Evolutionary conservation across 805 yeast species (phyloP).

Genomic region (Wickerhamomyces chambardii): DNA sequence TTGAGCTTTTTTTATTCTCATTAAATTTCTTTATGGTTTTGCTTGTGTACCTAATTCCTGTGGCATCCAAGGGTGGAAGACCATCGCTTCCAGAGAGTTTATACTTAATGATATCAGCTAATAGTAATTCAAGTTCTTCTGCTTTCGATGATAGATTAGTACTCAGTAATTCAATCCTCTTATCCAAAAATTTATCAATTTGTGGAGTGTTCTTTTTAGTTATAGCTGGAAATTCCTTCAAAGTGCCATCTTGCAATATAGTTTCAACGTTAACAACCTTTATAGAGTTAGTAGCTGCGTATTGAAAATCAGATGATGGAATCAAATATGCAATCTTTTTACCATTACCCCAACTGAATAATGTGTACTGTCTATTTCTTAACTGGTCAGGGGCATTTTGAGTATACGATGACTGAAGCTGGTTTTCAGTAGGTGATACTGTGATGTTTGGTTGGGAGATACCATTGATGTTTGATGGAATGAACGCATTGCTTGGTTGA

Average conservation of each 20-base stretch:
- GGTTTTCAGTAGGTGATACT: no score
- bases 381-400: slow-evolving; percentile 54
- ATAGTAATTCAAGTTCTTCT: slow-evolving; percentile 67
- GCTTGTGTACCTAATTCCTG: no score
- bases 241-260: slow-evolving; percentile 21
- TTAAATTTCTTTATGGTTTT: slow-evolving; percentile 11
- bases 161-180: slow-evolving; percentile 5
- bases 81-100: slow-evolving; percentile 6
- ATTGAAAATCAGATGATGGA: slow-evolving; percentile 25
- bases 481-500: slow-evolving; percentile 6
- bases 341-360: slow-evolving; percentile 57
- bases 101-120: slow-evolving; percentile 23
- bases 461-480: neutral
- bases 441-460: slow-evolving; percentile 1
- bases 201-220: slow-evolving; percentile 18
- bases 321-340: slow-evolving; percentile 33
- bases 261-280: slow-evolving; percentile 25
- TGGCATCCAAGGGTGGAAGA: no score
- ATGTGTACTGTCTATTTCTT: slow-evolving; percentile 59
- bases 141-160: slow-evolving; percentile 26
- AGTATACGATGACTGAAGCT: no score
- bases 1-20: slow-evolving; percentile 22
- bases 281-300: slow-evolving; percentile 26
- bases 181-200: slow-evolving; percentile 17
- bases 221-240: slow-evolving; percentile 26